phyloP scores from a whole-genome alignment of 768 basidiomycete species.

The Serendipita indica region DNA sequence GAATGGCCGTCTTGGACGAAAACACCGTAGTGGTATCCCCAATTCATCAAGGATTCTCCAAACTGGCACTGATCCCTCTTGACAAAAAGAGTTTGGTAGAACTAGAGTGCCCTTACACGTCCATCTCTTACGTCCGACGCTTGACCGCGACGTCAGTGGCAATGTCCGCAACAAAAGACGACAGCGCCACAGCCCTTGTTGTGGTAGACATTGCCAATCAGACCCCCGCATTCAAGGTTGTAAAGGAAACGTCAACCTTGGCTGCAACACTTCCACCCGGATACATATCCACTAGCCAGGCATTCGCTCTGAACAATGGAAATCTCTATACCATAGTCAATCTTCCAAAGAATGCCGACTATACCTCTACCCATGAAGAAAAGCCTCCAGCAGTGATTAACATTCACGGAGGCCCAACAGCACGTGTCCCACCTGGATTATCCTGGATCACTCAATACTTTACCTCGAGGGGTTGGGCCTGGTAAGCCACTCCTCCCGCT shows the following conservation, averaged over 20 bases:
- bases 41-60: slow-evolving; percentile 1
- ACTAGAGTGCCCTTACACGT: slow-evolving; percentile 31
- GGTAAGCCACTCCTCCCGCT: slow-evolving; percentile 27
- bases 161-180: slow-evolving; percentile 31
- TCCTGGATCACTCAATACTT: slow-evolving; percentile 46
- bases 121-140: slow-evolving; percentile 25
- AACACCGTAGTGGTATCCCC: background rate
- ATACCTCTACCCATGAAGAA: slow-evolving; percentile 35
- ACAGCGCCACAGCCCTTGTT: slow-evolving; percentile 27
- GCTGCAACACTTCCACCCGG: slow-evolving; percentile 18
- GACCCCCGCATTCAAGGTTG: slow-evolving; percentile 16
- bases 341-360: slow-evolving; percentile 49
- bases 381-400: slow-evolving; percentile 52
- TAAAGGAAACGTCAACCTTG: slow-evolving; percentile 19
- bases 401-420: slow-evolving; percentile 63
- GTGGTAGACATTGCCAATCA: slow-evolving; percentile 21
- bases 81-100: slow-evolving; percentile 19
- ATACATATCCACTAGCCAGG: slow-evolving; percentile 34
- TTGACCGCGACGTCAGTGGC: slow-evolving; percentile 25
- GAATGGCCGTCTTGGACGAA: slow-evolving; percentile 26
- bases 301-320: slow-evolving; percentile 31
- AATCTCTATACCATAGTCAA: slow-evolving; percentile 51
- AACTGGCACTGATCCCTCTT: slow-evolving; percentile 22
- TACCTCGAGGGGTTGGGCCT: slow-evolving; percentile 59
- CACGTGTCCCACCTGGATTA: slow-evolving; percentile 30